Base-by-base conservation (phyloP, 164 flowering plant species). In the Magnolia changhungtana region DNA sequence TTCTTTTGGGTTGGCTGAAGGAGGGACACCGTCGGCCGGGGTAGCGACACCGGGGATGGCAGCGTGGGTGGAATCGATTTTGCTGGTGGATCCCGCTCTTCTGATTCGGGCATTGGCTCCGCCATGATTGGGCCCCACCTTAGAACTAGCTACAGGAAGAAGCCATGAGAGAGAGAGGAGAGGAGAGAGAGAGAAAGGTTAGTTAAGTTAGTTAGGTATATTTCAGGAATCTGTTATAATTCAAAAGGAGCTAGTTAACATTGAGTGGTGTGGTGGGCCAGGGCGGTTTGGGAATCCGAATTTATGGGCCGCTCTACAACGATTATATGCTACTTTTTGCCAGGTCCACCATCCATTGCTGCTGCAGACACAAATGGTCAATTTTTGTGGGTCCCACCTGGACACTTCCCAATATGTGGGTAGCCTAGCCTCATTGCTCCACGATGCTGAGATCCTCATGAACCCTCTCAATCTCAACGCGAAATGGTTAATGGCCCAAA, bases 1-100 rank as follows among this genome's bases (percentile, higher is more conserved):
- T 87, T 80, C 71, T 74, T 85, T 11, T 82, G 71, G 59, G 92
- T 64, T 6, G 96, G 90, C 51, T 81, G 87, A 71, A 84, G 80
- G 51, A 91, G 94, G 75, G 86, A 73, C 18, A 72, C 7, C 29
- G 74, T 55, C 0, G 37, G 77, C 31, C 74, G 80, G 18, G 82
- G 79, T 0, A 72, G 64, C 0, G 67, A 66, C 0, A 74, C 74
- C 1, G 82, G 77, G 3, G 78, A 27, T 18, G 81, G 7, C 0
- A 81, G 77, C 6, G 78, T 27, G 19, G 81, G 7, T 18, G 80
- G 8, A 14, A 78, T 19, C 7, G 77, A 37, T 16, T 21, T 21
- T 51, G 50, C 64, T 1, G 72, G 8, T 37, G 50, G 73, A 20
- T 16, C 31, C 74, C 18, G 23, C 74, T 14, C 29, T 18, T 50